These are phyloP conservation scores for Phytophthora palmivora DNA, from an alignment of 352 stramenopile species.

Conservation along the genomic window DNA sequence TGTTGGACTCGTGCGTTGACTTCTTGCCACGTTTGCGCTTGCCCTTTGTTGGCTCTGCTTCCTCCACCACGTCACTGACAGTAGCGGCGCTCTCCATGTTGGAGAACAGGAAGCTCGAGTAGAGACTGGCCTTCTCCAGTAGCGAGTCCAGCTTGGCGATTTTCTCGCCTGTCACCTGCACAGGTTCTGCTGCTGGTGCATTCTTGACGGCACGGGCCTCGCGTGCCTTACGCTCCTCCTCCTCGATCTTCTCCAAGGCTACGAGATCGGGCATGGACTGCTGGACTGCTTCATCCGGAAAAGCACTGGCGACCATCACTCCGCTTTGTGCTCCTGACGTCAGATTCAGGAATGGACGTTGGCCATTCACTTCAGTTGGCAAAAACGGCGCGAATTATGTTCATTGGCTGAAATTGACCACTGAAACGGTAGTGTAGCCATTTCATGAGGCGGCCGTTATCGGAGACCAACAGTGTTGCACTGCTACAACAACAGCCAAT, in stretches of 20 bases:
- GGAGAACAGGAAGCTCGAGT: conserved; percentile 88
- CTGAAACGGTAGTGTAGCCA: conserved; percentile 25
- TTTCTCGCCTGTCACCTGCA: conserved; percentile 63
- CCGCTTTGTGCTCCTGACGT: conserved; percentile 11
- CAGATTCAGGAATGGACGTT: conserved; percentile 29
- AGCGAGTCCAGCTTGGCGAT: conserved; percentile 87
- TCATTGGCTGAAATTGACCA: conserved; percentile 31
- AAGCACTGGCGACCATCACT: conserved; percentile 68
- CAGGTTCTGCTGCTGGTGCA: conserved; percentile 18
- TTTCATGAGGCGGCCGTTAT: conserved; percentile 7
- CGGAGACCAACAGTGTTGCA: no score
- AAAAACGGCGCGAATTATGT: conserved; percentile 20
- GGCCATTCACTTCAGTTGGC: conserved; percentile 9
- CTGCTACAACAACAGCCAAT: no score
- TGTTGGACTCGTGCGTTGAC: conserved; percentile 8
- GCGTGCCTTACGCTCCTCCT: conserved; percentile 40
- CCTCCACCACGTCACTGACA: conserved; percentile 26
- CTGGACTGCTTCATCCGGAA: conserved; percentile 30
- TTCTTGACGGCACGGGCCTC: conserved; percentile 25
- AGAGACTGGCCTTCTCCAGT: conserved; percentile 88
- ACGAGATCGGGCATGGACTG: conserved; percentile 69
- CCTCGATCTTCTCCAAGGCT: conserved; percentile 75
- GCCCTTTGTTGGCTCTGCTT: conserved; percentile 32
- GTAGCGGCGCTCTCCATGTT: conserved; percentile 82
- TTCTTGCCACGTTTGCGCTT: conserved; percentile 61